Conservation (phyloP, 345 rosid species). For the Chamaenerion angustifolium region DNA sequence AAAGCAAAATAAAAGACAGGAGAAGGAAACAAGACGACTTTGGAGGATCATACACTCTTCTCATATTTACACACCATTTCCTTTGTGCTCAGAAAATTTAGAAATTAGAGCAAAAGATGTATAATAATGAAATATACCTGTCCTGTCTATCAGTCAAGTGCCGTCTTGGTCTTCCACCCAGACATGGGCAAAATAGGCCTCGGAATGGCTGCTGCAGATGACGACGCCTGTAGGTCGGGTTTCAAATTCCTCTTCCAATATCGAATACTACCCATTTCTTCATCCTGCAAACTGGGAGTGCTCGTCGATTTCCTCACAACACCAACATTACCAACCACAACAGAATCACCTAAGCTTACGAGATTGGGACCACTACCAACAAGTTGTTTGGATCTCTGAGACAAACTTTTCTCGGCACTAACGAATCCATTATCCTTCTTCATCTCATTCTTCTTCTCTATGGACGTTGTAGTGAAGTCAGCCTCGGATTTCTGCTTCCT, state of each 20-base stretch:
- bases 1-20: no score
- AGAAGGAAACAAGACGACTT: no score
- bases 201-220: conserved; percentile 31
- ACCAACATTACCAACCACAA: conserved; percentile 6
- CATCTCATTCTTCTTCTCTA: conserved; percentile 50
- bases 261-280: conserved; percentile 17
- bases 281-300: conserved; percentile 57
- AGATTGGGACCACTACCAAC: conserved; percentile 7
- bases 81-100: no score
- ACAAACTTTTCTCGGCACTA: neutral
- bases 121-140: no score
- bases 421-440: conserved; percentile 32
- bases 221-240: conserved; percentile 43
- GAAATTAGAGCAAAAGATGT: no score
- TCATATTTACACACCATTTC: no score
- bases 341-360: conserved; percentile 13
- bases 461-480: conserved; percentile 30
- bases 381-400: conserved; percentile 12
- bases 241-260: conserved; percentile 49
- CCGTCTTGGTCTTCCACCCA: conserved; percentile 57
- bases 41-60: no score
- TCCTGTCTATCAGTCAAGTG: conserved; percentile 75
- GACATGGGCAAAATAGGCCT: conserved; percentile 60
- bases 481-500: conserved; percentile 60
- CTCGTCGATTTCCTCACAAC: conserved; percentile 64